These are phyloP conservation scores for Cercospora brassicicola DNA, from an alignment of 2,329 filamentous ascomycete species.

Conservation along the genomic window DNA sequence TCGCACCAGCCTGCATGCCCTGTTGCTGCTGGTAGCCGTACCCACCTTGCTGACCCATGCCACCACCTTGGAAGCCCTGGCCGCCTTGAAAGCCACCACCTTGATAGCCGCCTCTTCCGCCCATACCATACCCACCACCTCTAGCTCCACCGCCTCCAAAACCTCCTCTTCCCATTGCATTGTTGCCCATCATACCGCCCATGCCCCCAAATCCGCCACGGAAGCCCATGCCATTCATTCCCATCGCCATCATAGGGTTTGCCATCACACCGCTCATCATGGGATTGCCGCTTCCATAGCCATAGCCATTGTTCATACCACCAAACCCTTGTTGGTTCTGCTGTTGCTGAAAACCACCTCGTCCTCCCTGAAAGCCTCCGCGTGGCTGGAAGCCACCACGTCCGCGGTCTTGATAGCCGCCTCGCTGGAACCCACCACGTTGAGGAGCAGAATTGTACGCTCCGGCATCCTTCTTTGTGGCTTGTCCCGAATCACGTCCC, in stretches of 20 bases:
- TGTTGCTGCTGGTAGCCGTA: slow-evolving; percentile 44
- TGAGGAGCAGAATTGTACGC: slow-evolving; percentile 35
- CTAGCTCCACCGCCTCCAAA: slow-evolving; percentile 47
- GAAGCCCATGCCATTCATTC: slow-evolving; percentile 31
- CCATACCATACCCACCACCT: slow-evolving; percentile 45
- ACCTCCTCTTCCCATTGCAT: slow-evolving; percentile 42
- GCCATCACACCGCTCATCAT: slow-evolving; percentile 18
- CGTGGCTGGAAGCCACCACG: slow-evolving; percentile 25
- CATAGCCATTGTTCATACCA: slow-evolving; percentile 29
- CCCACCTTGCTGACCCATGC: slow-evolving; percentile 41
- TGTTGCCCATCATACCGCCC: slow-evolving; percentile 31
- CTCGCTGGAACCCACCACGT: slow-evolving; percentile 40
- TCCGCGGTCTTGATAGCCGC: slow-evolving; percentile 51
- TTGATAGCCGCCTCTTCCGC: slow-evolving; percentile 46
- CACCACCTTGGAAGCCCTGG: slow-evolving; percentile 45
- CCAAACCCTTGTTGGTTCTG: slow-evolving; percentile 23
- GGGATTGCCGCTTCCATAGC: slow-evolving; percentile 14
- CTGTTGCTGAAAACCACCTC: slow-evolving; percentile 33
- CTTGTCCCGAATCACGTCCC: slow-evolving; percentile 52
- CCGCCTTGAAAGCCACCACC: slow-evolving; percentile 46
- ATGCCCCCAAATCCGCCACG: slow-evolving; percentile 40
- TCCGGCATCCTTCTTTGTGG: slow-evolving; percentile 41
- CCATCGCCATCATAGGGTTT: slow-evolving; percentile 26
- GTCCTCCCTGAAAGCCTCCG: slow-evolving; percentile 33
- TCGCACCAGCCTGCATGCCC: slow-evolving; percentile 13